These are phyloP conservation scores for Fragosphaeria purpurea DNA, from an alignment of 2,329 filamentous ascomycete genomes.

Conservation along the genomic window DNA sequence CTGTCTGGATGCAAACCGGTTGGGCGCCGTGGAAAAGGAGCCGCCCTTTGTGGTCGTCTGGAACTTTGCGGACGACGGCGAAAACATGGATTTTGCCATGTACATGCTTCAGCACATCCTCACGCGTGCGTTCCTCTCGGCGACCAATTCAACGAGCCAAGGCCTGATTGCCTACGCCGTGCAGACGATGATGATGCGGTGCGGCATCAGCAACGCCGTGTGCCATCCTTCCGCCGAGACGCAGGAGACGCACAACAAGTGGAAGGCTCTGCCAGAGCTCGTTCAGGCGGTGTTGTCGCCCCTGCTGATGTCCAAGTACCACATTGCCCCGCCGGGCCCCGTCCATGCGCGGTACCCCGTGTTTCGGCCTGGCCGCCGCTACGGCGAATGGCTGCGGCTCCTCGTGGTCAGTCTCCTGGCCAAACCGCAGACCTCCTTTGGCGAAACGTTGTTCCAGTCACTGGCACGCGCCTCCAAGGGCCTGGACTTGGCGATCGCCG, in stretches of 20 bases:
- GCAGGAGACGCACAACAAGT: slow-evolving; percentile 59
- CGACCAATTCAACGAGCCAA: slow-evolving; percentile 77
- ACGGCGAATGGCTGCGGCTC: slow-evolving; percentile 70
- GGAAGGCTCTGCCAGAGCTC: slow-evolving; percentile 65
- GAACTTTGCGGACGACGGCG: slow-evolving; percentile 70
- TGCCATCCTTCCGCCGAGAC: slow-evolving; percentile 24
- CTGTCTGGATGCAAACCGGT: slow-evolving; percentile 80
- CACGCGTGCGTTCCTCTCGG: slow-evolving; percentile 83
- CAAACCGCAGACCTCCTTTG: slow-evolving; percentile 64
- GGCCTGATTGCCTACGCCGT: slow-evolving; percentile 90
- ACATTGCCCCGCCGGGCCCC: slow-evolving; percentile 52
- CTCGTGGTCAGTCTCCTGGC: slow-evolving; percentile 76
- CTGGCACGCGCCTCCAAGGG: slow-evolving; percentile 73
- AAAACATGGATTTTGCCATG: slow-evolving; percentile 77
- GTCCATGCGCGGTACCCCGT: slow-evolving; percentile 63
- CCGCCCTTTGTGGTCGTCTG: slow-evolving; percentile 76
- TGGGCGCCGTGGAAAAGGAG: slow-evolving; percentile 70
- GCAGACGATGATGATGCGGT: slow-evolving; percentile 77
- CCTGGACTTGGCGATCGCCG: slow-evolving; percentile 76
- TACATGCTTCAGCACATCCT: slow-evolving; percentile 80
- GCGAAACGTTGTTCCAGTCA: slow-evolving; percentile 68
- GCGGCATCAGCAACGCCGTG: slow-evolving; percentile 56
- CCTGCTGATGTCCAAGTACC: slow-evolving; percentile 76
- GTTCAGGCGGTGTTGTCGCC: slow-evolving; percentile 77
- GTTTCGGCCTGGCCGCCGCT: slow-evolving; percentile 57